Evolutionary conservation across 306 rosid species (phyloP), one percentile per base, ranked within the genome.

Genomic region (Canavalia gladiata): DNA sequence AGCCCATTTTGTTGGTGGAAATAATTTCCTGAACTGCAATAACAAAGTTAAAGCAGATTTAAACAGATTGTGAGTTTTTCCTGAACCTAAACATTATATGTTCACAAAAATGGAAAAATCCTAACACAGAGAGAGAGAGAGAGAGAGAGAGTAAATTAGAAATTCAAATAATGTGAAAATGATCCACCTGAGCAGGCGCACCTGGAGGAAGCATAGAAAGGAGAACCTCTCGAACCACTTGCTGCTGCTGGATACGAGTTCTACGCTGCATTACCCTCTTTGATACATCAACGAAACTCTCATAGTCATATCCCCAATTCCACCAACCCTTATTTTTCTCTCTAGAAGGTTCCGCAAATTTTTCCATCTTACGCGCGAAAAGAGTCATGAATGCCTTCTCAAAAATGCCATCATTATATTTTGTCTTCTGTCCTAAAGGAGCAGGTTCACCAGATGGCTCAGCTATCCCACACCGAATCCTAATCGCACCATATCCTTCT

Each of bases 1-100:
- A 76, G 98, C 97, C 99, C 99, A 95, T 83, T 84, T 91, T 47
- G 99, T 93, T 31, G 99, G 99, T 2, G 98, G 99, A 86, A 95
- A 95, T 37, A 93, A 77, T 88, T 91, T 95, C 90, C 89, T 91
- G 60, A 95, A 93, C 99, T 93, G 95, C 88, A 89, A 30, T 10
- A 64, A 13, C 47, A 64, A 31, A 30, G 13, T 11, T 59, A 30
- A 59, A 30, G 13, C n/a, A 31, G 28, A 3, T 59, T 0, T 2
- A 37, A 2, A 37, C 41, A 0, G 41, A 37, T 2, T 18, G 25
- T 18, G 25, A 18, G 25, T 18, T 18, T 18, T 18, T 18, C 25
- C 25, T 18, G 25, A 18, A 18, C 25, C 25, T 18, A 18, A 18
- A 18, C 25, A 18, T 18, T 18, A 18, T 18, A 18, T 18, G 25